phyloP scores from a whole-genome alignment of 2,329 filamentous ascomycete genomes.

The Scleromitrula shiraiana region DNA sequence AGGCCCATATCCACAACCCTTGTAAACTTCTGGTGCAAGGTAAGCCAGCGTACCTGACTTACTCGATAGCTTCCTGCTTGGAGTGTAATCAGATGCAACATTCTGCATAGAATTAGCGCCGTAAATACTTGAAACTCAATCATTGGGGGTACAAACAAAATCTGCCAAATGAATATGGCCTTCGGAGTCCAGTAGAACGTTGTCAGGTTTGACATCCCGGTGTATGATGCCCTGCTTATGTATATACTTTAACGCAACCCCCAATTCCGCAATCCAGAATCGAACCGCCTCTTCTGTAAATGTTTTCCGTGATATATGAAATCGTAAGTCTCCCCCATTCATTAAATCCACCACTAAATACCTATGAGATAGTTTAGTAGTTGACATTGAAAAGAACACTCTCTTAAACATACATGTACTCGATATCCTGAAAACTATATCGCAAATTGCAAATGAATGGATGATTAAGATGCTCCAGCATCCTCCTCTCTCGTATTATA shows the following conservation, averaged over 20 bases:
- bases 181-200: conserved; percentile 78
- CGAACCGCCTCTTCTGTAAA: conserved; percentile 95
- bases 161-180: conserved; percentile 96
- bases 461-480: conserved; percentile 97
- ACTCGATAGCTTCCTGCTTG: conserved; percentile 77
- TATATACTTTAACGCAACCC: conserved; percentile 82
- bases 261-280: conserved; percentile 94
- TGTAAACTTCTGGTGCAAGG: conserved; percentile 90
- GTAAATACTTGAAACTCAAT: conserved; percentile 3
- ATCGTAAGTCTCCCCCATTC: conserved; percentile 93
- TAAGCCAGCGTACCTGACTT: conserved; percentile 96
- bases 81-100: conserved; percentile 86
- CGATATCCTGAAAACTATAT: conserved; percentile 98
- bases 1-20: conserved; percentile 77
- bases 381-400: background rate
- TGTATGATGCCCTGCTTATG: conserved; percentile 84
- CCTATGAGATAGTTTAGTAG: conserved; percentile 32
- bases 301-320: conserved; percentile 95
- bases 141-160: conserved; percentile 59
- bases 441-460: conserved; percentile 97
- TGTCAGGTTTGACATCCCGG: conserved; percentile 86
- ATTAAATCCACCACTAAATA: conserved; percentile 96
- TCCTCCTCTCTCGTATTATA: conserved; percentile 92
- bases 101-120: conserved; percentile 55
- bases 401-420: conserved; percentile 71